Conservation (phyloP, 148 eudicot species). For the Vaccinium darrowii region DNA sequence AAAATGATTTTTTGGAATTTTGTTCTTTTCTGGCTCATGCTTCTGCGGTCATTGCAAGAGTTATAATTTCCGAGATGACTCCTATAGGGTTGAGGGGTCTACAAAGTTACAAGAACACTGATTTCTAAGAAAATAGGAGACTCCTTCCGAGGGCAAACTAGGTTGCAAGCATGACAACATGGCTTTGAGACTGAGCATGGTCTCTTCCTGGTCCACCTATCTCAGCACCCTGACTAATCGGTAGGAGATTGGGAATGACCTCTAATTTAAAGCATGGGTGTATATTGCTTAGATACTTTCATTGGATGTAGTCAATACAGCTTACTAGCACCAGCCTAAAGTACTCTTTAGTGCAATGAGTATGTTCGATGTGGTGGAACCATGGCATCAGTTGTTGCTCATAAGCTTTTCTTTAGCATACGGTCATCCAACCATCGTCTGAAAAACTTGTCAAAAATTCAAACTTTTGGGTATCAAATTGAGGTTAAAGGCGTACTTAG, state of each 20-base stretch:
- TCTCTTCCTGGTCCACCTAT: background rate
- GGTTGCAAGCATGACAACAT: conserved; percentile 4
- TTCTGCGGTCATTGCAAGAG: background rate
- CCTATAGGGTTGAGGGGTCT: background rate
- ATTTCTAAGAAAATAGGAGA: background rate
- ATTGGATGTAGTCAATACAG: background rate
- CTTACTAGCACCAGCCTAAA: background rate
- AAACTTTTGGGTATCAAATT: background rate
- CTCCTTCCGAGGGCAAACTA: background rate
- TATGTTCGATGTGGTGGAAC: background rate
- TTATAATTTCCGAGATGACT: background rate
- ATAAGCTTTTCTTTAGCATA: background rate
- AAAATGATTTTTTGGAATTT: background rate
- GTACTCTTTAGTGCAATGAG: background rate
- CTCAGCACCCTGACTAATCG: background rate
- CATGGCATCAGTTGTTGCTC: background rate
- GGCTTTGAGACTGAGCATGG: background rate
- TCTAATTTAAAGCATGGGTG: background rate
- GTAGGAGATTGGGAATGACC: background rate
- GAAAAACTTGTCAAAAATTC: background rate
- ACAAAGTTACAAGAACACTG: background rate
- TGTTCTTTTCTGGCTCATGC: background rate
- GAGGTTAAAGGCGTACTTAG: background rate
- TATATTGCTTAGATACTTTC: background rate
- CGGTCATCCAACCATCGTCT: background rate